Evolutionary conservation across 306 rosid species (phyloP).

Genomic region (Prunus kanzakura): DNA sequence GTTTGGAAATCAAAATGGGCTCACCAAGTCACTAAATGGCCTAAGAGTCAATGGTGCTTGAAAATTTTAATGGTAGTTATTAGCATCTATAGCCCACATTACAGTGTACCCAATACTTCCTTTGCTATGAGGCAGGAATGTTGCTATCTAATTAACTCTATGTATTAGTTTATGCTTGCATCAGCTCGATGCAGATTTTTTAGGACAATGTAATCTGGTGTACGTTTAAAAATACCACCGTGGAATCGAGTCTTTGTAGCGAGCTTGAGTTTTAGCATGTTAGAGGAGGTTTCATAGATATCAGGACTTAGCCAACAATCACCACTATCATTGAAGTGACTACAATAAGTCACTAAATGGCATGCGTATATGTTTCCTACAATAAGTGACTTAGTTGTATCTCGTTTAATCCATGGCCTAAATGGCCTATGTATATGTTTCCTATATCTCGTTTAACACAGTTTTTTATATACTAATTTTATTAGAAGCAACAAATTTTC

Average conservation of each 20-base stretch:
- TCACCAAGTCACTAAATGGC: constrained; percentile 44
- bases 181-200: constrained; percentile 42
- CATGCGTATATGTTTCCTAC: too few relatives aligned
- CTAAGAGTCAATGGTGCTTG: constrained; percentile 38
- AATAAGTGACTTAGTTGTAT: too few relatives aligned
- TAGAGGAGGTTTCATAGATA: not conserved
- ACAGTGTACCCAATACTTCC: constrained; percentile 12
- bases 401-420: too few relatives aligned
- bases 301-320: not conserved
- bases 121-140: constrained; percentile 8
- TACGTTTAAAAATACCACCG: constrained; percentile 22
- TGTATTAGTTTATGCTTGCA: constrained; percentile 43
- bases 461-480: too few relatives aligned
- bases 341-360: too few relatives aligned
- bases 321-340: not conserved
- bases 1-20: constrained; percentile 55
- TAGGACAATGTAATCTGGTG: constrained; percentile 23
- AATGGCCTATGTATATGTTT: too few relatives aligned
- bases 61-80: constrained; percentile 2
- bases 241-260: not conserved
- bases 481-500: too few relatives aligned
- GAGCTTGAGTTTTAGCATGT: not conserved
- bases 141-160: not conserved
- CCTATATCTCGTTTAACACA: too few relatives aligned
- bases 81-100: not conserved